Conservation (phyloP, 805 yeast genomes). For the Starmera dryadoides region DNA sequence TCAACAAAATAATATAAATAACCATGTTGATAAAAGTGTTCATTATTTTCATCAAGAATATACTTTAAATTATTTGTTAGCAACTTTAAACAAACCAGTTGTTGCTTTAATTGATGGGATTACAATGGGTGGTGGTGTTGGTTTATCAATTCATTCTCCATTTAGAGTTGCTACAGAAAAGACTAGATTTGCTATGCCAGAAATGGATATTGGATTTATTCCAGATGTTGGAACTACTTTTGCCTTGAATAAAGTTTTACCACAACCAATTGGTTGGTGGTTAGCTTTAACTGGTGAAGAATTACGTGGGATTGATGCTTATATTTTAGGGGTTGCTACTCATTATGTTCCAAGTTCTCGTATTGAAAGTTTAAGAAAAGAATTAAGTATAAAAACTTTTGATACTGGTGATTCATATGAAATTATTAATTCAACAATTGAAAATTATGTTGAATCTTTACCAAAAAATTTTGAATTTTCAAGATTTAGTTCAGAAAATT, state of each 20-base stretch:
- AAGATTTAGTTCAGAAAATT: slow-evolving; percentile 46
- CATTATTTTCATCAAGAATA: slow-evolving; percentile 77
- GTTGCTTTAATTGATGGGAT: slow-evolving; percentile 87
- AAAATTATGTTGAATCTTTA: slow-evolving; percentile 66
- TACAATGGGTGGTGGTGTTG: slow-evolving; percentile 98
- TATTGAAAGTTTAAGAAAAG: slow-evolving; percentile 50
- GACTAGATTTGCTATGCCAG: slow-evolving; percentile 95
- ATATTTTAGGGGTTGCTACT: slow-evolving; percentile 80
- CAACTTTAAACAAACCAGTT: slow-evolving; percentile 82
- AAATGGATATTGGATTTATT: slow-evolving; percentile 91
- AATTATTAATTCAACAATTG: slow-evolving; percentile 64
- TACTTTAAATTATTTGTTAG: slow-evolving; percentile 67
- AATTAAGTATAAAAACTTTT: slow-evolving; percentile 41
- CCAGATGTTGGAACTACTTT: slow-evolving; percentile 95
- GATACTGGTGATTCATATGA: slow-evolving; percentile 24
- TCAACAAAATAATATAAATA: slow-evolving; percentile 49
- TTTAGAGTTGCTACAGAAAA: slow-evolving; percentile 90
- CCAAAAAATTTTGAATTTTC: slow-evolving; percentile 54
- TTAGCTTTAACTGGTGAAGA: slow-evolving; percentile 82
- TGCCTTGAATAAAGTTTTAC: slow-evolving; percentile 69
- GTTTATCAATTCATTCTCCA: slow-evolving; percentile 83
- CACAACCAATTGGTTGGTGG: slow-evolving; percentile 79
- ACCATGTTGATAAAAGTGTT: slow-evolving; percentile 40
- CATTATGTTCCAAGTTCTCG: slow-evolving; percentile 74
- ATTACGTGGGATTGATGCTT: slow-evolving; percentile 72